These are phyloP conservation scores for Penicillium sp. DNA, from an alignment of 2,329 filamentous ascomycete genomes.

Conservation along the genomic window DNA sequence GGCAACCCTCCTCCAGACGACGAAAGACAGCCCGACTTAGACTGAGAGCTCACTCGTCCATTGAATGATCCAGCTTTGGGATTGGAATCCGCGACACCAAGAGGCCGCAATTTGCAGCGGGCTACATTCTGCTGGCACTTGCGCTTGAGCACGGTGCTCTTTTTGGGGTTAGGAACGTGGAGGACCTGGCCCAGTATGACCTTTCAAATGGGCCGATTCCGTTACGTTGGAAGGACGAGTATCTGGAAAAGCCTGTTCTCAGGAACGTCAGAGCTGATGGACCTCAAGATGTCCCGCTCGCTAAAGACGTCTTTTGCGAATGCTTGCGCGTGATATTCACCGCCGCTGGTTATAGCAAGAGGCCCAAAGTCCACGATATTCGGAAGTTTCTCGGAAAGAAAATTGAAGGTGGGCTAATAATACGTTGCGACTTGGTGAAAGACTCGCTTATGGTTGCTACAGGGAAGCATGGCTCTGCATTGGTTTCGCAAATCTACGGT, in stretches of 20 bases:
- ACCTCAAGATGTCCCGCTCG: slow-evolving; percentile 13
- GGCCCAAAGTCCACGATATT: slow-evolving; percentile 5
- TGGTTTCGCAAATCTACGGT: no score
- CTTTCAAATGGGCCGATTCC: slow-evolving; percentile 9
- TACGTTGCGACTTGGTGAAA: no score
- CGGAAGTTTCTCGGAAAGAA: slow-evolving; percentile 11
- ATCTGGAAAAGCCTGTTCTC: slow-evolving; percentile 15
- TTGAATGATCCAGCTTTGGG: slow-evolving; percentile 7
- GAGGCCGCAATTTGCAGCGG: slow-evolving; percentile 13
- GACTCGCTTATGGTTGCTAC: no score
- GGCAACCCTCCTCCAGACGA: not conserved
- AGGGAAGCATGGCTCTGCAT: no score
- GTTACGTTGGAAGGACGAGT: slow-evolving; percentile 17
- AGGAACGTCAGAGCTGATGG: slow-evolving; percentile 14
- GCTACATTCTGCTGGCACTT: slow-evolving; percentile 14
- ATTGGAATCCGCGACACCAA: slow-evolving; percentile 15
- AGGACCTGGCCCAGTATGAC: slow-evolving; percentile 12
- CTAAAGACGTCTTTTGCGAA: slow-evolving; percentile 11
- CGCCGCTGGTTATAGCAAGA: slow-evolving; percentile 11
- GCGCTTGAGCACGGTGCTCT: slow-evolving; percentile 14
- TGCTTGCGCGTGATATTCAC: slow-evolving; percentile 1
- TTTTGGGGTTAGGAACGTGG: slow-evolving; percentile 11
- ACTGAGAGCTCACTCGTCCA: not conserved
- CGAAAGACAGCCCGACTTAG: no score
- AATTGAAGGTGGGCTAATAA: no score